phyloP scores from a whole-genome alignment of 805 yeast genomes.

The Metschnikowia shivogae region DNA sequence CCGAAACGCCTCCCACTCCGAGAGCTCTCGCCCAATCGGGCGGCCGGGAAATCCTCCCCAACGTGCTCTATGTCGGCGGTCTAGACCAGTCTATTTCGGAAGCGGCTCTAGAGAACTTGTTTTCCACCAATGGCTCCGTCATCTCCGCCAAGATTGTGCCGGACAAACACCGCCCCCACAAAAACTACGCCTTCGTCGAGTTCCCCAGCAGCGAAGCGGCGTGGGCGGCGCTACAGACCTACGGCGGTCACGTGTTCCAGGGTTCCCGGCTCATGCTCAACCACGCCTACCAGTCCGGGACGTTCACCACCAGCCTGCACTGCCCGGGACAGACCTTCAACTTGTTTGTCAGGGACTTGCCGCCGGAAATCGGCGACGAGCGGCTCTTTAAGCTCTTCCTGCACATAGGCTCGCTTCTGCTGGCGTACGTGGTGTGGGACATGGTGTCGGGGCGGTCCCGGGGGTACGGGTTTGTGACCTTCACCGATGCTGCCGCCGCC shows the following conservation, averaged over 20 bases:
- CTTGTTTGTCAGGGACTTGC: slow-evolving; percentile 82
- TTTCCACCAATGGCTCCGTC: slow-evolving; percentile 58
- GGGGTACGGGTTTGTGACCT: slow-evolving; percentile 89
- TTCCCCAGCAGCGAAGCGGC: slow-evolving; percentile 58
- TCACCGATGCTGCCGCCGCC: slow-evolving; percentile 63
- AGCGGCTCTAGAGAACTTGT: slow-evolving; percentile 55
- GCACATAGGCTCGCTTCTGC: slow-evolving; percentile 56
- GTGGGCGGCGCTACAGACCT: slow-evolving; percentile 52
- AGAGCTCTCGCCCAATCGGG: slow-evolving; percentile 76
- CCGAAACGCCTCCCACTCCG: no score
- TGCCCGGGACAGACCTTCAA: slow-evolving; percentile 56
- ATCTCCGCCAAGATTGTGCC: slow-evolving; percentile 64
- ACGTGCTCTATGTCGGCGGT: slow-evolving; percentile 74
- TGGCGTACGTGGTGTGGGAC: slow-evolving; percentile 97
- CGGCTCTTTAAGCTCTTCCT: slow-evolving; percentile 54
- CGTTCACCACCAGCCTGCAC: slow-evolving; percentile 44
- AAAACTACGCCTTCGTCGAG: slow-evolving; percentile 82
- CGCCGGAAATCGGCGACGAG: slow-evolving; percentile 80
- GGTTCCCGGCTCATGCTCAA: slow-evolving; percentile 59
- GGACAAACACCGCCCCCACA: slow-evolving; percentile 71
- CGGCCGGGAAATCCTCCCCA: slow-evolving; percentile 74
- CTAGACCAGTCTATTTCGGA: slow-evolving; percentile 64
- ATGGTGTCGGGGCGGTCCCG: slow-evolving; percentile 90
- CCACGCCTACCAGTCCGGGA: slow-evolving; percentile 83
- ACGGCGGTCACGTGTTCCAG: slow-evolving; percentile 57